Percentiles rank a stretch among this genome's conserved stretches.
phyloP scores from a whole-genome alignment of 352 stramenopile genomes.

The Phytophthora sojae region DNA sequence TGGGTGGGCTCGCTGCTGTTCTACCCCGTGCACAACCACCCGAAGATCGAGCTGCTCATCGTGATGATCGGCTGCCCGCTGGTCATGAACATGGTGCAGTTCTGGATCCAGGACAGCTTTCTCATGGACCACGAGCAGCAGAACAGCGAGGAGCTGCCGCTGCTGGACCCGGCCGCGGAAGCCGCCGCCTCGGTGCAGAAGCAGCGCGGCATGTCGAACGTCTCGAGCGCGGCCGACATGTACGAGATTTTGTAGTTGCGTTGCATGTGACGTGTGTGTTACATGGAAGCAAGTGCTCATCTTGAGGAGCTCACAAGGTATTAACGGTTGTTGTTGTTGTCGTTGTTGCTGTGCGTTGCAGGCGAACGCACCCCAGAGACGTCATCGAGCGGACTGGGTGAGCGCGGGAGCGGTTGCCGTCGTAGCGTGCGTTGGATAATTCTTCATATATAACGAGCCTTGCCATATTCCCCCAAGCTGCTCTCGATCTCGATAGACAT shows the following conservation, averaged over 20 bases:
- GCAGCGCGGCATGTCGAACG: slow-evolving; percentile 48
- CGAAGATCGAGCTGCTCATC: slow-evolving; percentile 81
- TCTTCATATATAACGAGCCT: slow-evolving; percentile 24
- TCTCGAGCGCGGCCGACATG: slow-evolving; percentile 61
- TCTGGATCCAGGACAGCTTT: slow-evolving; percentile 88
- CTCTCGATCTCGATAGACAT: slow-evolving; percentile 8
- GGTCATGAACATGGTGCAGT: slow-evolving; percentile 89
- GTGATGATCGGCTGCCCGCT: slow-evolving; percentile 88
- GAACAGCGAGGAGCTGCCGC: slow-evolving; percentile 42
- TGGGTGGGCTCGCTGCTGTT: slow-evolving; percentile 74
- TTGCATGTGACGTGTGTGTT: slow-evolving; percentile 18
- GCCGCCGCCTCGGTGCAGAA: slow-evolving; percentile 30
- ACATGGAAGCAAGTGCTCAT: slow-evolving; percentile 11
- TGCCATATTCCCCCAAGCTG: slow-evolving; percentile 12
- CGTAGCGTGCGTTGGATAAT: slow-evolving; percentile 26
- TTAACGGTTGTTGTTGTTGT: slow-evolving; percentile 33
- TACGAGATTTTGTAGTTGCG: slow-evolving; percentile 68
- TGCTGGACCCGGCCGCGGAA: slow-evolving; percentile 27
- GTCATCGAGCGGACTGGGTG: slow-evolving; percentile 32
- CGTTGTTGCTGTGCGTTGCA: slow-evolving; percentile 22
- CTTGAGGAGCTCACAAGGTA: slow-evolving; percentile 13
- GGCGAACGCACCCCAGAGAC: slow-evolving; percentile 42
- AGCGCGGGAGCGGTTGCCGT: slow-evolving; percentile 1
- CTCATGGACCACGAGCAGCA: slow-evolving; percentile 62
- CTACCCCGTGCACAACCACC: slow-evolving; percentile 71